Percentiles rank a stretch among this genome's conserved stretches.
These are phyloP conservation scores for Pterocarpus santalinus DNA, from an alignment of 306 rosid genomes.

Conservation along the genomic window DNA sequence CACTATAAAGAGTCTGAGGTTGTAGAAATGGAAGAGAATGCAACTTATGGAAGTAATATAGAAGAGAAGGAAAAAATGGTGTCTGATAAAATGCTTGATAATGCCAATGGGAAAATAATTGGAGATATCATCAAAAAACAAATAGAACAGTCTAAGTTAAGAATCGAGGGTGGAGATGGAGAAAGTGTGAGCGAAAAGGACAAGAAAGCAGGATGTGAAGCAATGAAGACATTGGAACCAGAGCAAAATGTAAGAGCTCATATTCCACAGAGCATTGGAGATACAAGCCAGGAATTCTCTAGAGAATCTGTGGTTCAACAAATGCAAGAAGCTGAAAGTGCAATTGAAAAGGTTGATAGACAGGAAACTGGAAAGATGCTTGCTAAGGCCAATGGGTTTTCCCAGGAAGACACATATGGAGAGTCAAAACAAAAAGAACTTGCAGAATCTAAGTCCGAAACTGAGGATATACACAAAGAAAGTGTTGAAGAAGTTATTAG, in stretches of 20 bases:
- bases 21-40: constrained; percentile 10
- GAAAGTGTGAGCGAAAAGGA: constrained; percentile 4
- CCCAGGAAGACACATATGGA: not conserved
- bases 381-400: not conserved
- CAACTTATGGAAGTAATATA: not conserved
- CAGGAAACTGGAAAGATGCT: not conserved
- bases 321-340: not conserved
- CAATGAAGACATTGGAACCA: not conserved
- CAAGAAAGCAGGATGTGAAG: not conserved
- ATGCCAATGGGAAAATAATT: not conserved
- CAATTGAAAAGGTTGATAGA: constrained; percentile 7
- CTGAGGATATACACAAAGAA: constrained; percentile 16
- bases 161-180: not conserved
- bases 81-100: constrained; percentile 14
- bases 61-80: not conserved
- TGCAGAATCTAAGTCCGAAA: constrained; percentile 37
- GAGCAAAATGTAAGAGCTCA: not conserved
- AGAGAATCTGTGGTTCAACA: constrained; percentile 32
- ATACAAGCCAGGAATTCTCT: constrained; percentile 15
- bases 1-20: constrained; percentile 18
- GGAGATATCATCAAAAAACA: not conserved
- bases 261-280: constrained; percentile 4
- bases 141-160: constrained; percentile 16
- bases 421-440: constrained; percentile 24
- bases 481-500: constrained; percentile 32